phyloP scores from a whole-genome alignment of 2,329 filamentous ascomycete species.

The Fusarium chlamydosporum region DNA sequence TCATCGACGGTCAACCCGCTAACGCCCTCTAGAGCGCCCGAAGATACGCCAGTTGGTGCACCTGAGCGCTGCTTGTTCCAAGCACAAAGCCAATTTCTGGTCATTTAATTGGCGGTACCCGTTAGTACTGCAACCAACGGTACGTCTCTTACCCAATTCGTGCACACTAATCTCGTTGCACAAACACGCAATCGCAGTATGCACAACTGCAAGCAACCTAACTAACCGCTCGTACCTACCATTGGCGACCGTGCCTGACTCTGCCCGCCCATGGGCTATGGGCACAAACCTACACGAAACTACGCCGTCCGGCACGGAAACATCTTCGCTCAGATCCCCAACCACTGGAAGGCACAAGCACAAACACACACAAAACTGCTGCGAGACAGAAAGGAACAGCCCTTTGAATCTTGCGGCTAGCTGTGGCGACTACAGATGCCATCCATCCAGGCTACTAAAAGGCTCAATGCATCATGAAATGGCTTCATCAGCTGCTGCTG shows the following conservation, averaged over 20 bases:
- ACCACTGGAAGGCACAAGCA: conserved; percentile 8
- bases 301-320: conserved; percentile 38
- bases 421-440: conserved; percentile 1
- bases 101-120: neutral
- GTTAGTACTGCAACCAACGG: conserved; percentile 9
- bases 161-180: conserved; percentile 12
- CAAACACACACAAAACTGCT: conserved; percentile 21
- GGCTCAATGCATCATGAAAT: neutral
- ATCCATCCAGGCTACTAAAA: neutral
- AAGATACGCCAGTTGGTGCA: conserved; percentile 23
- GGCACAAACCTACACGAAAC: conserved; percentile 39
- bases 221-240: conserved; percentile 12
- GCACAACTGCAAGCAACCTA: conserved; percentile 16
- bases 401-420: conserved; percentile 10
- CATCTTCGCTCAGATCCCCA: conserved; percentile 19
- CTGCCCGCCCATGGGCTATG: conserved; percentile 6
- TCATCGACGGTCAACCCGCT: conserved; percentile 10
- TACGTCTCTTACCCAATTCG: conserved; percentile 1
- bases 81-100: neutral
- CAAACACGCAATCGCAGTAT: conserved; percentile 4
- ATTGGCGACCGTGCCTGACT: conserved; percentile 1
- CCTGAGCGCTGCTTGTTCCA: neutral
- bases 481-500: neutral
- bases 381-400: conserved; percentile 24
- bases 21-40: conserved; percentile 16